Conservation (phyloP, 257 asterid species). For the Rauvolfia tetraphylla region DNA sequence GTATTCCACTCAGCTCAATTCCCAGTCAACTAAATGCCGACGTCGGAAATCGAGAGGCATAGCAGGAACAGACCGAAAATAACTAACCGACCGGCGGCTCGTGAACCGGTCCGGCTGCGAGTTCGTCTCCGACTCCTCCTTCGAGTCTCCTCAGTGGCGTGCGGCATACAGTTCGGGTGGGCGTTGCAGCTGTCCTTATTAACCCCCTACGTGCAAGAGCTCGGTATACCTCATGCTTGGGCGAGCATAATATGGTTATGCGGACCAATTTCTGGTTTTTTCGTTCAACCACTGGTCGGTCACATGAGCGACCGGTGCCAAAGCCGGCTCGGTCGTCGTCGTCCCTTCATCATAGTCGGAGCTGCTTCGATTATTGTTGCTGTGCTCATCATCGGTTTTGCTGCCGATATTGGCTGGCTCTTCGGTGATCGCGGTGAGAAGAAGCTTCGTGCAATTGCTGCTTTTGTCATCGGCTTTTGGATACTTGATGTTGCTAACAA, state of each 20-base stretch:
- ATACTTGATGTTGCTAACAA: conserved; percentile 81
- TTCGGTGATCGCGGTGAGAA: conserved; percentile 55
- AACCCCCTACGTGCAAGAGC: conserved; percentile 85
- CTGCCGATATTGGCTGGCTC: conserved; percentile 76
- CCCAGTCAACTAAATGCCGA: conserved; percentile 17
- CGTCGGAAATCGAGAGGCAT: conserved; percentile 28
- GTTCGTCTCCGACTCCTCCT: conserved; percentile 52
- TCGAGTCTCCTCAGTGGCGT: conserved; percentile 75
- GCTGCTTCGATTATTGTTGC: conserved; percentile 61
- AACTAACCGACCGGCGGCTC: conserved; percentile 14
- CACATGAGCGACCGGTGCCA: conserved; percentile 68
- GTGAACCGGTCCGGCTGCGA: conserved; percentile 27
- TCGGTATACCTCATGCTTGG: conserved; percentile 86
- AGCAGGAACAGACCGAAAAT: conserved; percentile 11
- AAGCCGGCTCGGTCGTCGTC: conserved; percentile 72
- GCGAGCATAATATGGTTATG: conserved; percentile 87
- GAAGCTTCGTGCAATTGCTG: conserved; percentile 56
- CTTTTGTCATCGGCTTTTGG: conserved; percentile 77
- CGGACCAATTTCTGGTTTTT: conserved; percentile 79
- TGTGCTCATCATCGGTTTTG: conserved; percentile 56
- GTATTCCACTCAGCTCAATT: background rate
- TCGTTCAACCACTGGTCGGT: conserved; percentile 86
- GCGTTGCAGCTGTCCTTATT: conserved; percentile 70
- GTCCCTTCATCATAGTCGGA: conserved; percentile 70
- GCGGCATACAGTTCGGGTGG: conserved; percentile 99